These are phyloP conservation scores for Candolleomyces eurysporus DNA, from an alignment of 768 basidiomycete genomes.

Conservation along the genomic window DNA sequence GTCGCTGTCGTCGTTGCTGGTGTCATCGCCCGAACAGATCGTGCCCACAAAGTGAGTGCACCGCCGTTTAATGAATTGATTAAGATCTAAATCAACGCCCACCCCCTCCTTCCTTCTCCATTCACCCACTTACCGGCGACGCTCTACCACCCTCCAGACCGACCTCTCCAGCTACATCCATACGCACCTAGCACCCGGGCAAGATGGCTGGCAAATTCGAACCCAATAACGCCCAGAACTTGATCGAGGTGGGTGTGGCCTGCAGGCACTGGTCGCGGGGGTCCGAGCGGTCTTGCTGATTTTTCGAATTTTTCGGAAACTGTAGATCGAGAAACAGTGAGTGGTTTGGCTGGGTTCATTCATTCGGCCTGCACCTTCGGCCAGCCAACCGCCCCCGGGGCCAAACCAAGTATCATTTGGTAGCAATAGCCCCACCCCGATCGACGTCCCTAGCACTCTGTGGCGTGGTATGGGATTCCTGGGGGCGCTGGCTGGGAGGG, in stretches of 20 bases:
- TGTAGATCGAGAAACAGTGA: conserved; percentile 94
- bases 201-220: conserved; percentile 66
- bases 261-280: neutral
- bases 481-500: neutral
- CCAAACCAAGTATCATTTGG: no score
- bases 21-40: no score
- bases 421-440: no score
- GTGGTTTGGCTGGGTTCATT: conserved; percentile 26
- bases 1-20: no score
- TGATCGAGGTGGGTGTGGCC: conserved; percentile 68
- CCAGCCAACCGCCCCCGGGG: no score
- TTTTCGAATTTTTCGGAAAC: neutral
- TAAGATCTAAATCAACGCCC: no score
- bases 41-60: no score
- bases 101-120: no score
- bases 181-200: neutral
- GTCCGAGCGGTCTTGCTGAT: neutral
- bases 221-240: conserved; percentile 89
- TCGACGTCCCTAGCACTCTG: no score
- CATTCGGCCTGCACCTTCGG: neutral
- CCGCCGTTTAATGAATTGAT: no score
- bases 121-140: no score
- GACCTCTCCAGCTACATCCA: conserved; percentile 7
- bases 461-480: neutral
- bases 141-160: neutral